A percentile compares a stretch with the other conserved stretches of the same genome.
These are phyloP conservation scores for Suillus placidus DNA, from an alignment of 768 basidiomycete genomes.

Conservation along the genomic window DNA sequence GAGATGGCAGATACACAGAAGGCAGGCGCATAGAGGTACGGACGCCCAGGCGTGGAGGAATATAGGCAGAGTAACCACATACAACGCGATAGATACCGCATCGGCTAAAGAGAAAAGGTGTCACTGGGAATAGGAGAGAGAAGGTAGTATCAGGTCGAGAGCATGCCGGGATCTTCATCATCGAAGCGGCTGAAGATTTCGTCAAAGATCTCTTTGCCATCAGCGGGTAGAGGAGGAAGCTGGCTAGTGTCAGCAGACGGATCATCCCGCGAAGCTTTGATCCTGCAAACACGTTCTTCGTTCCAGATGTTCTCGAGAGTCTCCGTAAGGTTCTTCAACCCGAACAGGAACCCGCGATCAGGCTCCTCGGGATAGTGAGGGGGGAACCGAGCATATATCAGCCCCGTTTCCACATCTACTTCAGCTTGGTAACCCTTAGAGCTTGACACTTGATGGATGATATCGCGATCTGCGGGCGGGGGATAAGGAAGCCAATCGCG, in stretches of 20 bases:
- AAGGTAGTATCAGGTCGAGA: constrained; percentile 57
- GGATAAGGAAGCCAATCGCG: constrained; percentile 81
- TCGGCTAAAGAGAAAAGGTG: constrained; percentile 3
- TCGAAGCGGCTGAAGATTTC: constrained; percentile 60
- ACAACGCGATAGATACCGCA: constrained; percentile 9
- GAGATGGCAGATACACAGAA: not conserved
- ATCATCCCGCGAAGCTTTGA: constrained; percentile 65
- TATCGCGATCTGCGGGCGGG: constrained; percentile 41
- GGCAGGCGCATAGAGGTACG: not conserved
- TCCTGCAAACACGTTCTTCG: constrained; percentile 72
- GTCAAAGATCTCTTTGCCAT: constrained; percentile 80
- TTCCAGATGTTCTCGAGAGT: constrained; percentile 87
- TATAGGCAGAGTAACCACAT: constrained; percentile 5
- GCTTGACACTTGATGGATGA: constrained; percentile 51
- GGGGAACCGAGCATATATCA: constrained; percentile 91
- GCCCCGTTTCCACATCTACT: constrained; percentile 79
- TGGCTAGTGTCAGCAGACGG: constrained; percentile 47
- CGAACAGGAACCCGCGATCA: constrained; percentile 93
- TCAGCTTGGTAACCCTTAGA: constrained; percentile 81
- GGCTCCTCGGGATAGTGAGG: constrained; percentile 88
- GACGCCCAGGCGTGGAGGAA: not conserved
- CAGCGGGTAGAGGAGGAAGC: constrained; percentile 64
- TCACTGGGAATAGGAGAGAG: not conserved
- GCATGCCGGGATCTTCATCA: constrained; percentile 72
- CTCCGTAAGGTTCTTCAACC: constrained; percentile 78